Conservation (phyloP, 192 early-diverging fungal genomes). For the Coemansia sp. region DNA sequence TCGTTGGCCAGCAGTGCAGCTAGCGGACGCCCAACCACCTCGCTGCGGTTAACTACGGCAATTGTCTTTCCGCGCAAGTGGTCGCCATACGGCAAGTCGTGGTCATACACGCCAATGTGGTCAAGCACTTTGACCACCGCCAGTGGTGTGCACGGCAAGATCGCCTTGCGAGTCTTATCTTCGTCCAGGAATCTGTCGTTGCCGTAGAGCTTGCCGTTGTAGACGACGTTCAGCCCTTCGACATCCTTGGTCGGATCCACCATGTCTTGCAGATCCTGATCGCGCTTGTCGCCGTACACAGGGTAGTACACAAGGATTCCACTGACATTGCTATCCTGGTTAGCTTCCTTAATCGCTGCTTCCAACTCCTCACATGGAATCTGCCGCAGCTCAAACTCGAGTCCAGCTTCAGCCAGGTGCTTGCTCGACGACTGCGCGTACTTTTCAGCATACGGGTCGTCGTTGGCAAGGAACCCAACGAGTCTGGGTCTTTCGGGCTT, state of each 20-base stretch:
- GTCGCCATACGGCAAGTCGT: constrained; percentile 85
- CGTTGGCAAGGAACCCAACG: constrained; percentile 94
- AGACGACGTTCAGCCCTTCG: constrained; percentile 92
- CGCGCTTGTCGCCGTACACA: constrained; percentile 91
- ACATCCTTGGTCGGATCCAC: constrained; percentile 90
- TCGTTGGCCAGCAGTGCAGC: constrained; percentile 98
- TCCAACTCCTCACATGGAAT: constrained; percentile 81
- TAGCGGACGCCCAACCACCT: constrained; percentile 96
- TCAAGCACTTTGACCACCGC: constrained; percentile 95
- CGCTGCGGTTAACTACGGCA: constrained; percentile 91
- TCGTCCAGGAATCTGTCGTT: constrained; percentile 89
- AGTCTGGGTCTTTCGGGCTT: constrained; percentile 66
- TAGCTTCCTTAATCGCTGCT: constrained; percentile 80
- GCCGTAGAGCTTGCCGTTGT: constrained; percentile 95
- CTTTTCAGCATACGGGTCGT: constrained; percentile 85
- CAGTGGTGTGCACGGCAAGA: constrained; percentile 98
- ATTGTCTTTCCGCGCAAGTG: constrained; percentile 91
- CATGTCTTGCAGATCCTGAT: constrained; percentile 90
- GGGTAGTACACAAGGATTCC: constrained; percentile 99
- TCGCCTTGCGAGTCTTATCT: constrained; percentile 82
- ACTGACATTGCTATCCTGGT: constrained; percentile 77
- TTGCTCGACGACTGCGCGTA: constrained; percentile 97
- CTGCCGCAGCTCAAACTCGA: constrained; percentile 87
- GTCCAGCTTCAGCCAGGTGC: constrained; percentile 85
- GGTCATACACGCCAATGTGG: constrained; percentile 91